A percentile compares a stretch with the other conserved stretches of the same genome.
Evolutionary conservation across 345 rosid genomes (phyloP).

Genomic region (Kandelia obovata): DNA sequence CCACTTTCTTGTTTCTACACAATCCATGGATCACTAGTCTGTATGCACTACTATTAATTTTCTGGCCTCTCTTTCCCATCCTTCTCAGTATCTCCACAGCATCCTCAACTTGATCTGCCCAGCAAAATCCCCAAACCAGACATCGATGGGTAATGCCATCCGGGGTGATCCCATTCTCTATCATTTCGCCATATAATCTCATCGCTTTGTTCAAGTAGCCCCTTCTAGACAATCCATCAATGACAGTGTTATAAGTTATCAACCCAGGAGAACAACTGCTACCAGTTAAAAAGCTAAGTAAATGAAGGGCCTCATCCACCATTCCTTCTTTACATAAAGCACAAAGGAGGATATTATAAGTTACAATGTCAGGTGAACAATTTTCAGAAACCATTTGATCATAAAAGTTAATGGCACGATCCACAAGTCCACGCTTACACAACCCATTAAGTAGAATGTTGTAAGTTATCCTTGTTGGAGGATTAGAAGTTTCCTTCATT

Average conservation of each 20-base stretch:
- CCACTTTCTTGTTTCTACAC: slow-evolving; percentile 55
- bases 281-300: slow-evolving; percentile 42
- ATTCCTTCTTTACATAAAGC: slow-evolving; percentile 67
- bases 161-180: slow-evolving; percentile 47
- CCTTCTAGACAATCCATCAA: slow-evolving; percentile 60
- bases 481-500: slow-evolving; percentile 51
- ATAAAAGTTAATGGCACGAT: slow-evolving; percentile 63
- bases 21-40: slow-evolving; percentile 49
- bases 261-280: slow-evolving; percentile 52
- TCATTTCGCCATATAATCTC: slow-evolving; percentile 50
- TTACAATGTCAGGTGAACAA: slow-evolving; percentile 63
- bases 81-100: slow-evolving; percentile 53
- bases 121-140: slow-evolving; percentile 65
- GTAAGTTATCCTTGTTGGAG: slow-evolving; percentile 67
- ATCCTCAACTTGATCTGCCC: slow-evolving; percentile 43
- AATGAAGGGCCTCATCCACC: slow-evolving; percentile 57
- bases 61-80: slow-evolving; percentile 48
- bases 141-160: slow-evolving; percentile 74
- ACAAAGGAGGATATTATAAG: slow-evolving; percentile 67
- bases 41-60: slow-evolving; percentile 46
- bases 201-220: slow-evolving; percentile 53
- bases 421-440: slow-evolving; percentile 63
- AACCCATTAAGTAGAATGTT: slow-evolving; percentile 76
- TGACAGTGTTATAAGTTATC: slow-evolving; percentile 69
- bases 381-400: slow-evolving; percentile 51